Percentiles rank a stretch among this genome's conserved stretches.
These are phyloP conservation scores for Sclerotinia subarctica DNA, from an alignment of 2,329 filamentous ascomycete genomes.

Conservation along the genomic window DNA sequence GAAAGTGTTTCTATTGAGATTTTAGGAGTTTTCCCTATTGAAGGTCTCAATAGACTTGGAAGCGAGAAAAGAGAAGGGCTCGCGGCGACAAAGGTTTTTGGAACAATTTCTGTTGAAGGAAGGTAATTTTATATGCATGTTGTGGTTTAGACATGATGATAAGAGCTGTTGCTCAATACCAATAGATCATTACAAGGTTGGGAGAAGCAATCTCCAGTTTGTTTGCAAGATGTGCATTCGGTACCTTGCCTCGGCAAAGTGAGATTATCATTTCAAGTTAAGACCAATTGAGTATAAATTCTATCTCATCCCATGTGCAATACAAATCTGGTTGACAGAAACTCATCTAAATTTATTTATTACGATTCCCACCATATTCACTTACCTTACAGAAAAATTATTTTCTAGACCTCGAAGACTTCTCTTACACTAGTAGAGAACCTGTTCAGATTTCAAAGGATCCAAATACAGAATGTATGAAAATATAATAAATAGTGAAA, in stretches of 20 bases:
- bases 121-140: not conserved
- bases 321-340: not conserved
- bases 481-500: slow-evolving; percentile 4
- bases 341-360: not conserved
- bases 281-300: too few species aligned
- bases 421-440: not conserved
- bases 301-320: not conserved
- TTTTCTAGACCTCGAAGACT: not conserved
- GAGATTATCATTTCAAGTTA: not conserved
- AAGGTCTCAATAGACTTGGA: slow-evolving; percentile 2
- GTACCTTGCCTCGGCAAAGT: too few species aligned
- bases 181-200: not conserved
- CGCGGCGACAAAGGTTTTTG: not conserved
- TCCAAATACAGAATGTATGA: not conserved
- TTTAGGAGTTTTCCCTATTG: not conserved
- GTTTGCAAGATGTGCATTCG: not conserved
- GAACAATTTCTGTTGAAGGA: not conserved
- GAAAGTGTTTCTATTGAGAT: not conserved
- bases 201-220: not conserved
- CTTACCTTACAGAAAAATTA: too few species aligned
- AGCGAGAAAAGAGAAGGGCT: not conserved
- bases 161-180: not conserved
- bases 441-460: not conserved
- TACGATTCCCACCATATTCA: not conserved
- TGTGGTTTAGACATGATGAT: not conserved